A percentile compares a stretch with the other conserved stretches of the same genome.
These are phyloP conservation scores for Hyaloperonospora brassicae DNA, from an alignment of 352 stramenopile genomes.

Conservation along the genomic window DNA sequence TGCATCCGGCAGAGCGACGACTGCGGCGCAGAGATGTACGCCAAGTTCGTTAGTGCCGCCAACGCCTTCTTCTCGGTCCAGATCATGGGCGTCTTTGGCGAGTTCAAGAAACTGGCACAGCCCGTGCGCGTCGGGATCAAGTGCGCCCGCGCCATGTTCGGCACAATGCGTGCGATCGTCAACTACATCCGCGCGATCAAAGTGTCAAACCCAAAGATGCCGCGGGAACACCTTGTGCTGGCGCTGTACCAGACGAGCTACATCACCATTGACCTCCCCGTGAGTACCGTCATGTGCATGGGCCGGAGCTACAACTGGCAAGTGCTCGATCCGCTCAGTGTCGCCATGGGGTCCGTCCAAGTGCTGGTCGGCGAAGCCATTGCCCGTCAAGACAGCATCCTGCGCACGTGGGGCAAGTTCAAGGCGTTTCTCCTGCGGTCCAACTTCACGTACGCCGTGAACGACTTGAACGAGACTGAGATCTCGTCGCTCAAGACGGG, in stretches of 20 bases:
- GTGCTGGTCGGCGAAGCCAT: constrained; percentile 19
- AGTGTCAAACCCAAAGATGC: constrained; percentile 15
- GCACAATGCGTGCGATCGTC: constrained; percentile 25
- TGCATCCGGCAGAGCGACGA: constrained; percentile 37
- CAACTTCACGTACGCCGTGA: constrained; percentile 28
- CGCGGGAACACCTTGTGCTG: constrained; percentile 19
- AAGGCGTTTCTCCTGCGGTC: constrained; percentile 18
- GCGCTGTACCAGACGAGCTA: constrained; percentile 30
- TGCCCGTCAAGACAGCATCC: constrained; percentile 16
- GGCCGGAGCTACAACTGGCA: constrained; percentile 17
- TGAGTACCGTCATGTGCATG: constrained; percentile 28
- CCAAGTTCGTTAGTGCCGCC: constrained; percentile 13
- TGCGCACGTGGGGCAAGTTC: constrained; percentile 20
- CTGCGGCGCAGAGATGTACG: constrained; percentile 23
- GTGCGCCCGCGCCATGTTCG: constrained; percentile 21
- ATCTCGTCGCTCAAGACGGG: constrained; percentile 30
- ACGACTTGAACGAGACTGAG: constrained; percentile 28
- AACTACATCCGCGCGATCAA: constrained; percentile 24
- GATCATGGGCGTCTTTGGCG: constrained; percentile 2
- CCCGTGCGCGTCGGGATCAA: constrained; percentile 9
- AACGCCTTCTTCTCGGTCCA: constrained; percentile 26
- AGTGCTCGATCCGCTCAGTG: constrained; percentile 22
- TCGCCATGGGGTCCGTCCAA: constrained; percentile 19
- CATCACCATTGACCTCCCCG: constrained; percentile 27
- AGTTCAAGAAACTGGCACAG: constrained; percentile 2